Evolutionary conservation across 2,329 filamentous ascomycete species (phyloP).

Genomic region (Aureobasidium sp.): DNA sequence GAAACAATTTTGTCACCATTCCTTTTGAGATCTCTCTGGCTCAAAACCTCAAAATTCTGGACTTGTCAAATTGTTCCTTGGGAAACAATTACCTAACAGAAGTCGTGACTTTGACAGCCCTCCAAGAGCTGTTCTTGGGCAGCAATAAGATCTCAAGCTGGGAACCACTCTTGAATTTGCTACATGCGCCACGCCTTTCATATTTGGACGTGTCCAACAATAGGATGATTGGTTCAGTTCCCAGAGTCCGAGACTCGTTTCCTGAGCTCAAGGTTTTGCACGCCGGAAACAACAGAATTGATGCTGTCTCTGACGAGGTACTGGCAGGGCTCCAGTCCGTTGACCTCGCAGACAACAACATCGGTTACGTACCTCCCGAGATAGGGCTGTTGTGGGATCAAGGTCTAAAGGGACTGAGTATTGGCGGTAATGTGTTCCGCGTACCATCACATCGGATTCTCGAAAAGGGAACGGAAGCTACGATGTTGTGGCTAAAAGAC

Average conservation of each 20-base stretch:
- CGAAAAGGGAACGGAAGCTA: constrained; percentile 78
- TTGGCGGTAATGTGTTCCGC: constrained; percentile 77
- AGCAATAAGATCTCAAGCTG: constrained; percentile 67
- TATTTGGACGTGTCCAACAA: constrained; percentile 79
- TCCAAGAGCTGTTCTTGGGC: constrained; percentile 69
- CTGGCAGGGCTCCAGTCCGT: constrained; percentile 67
- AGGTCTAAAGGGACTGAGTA: constrained; percentile 60
- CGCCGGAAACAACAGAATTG: constrained; percentile 70
- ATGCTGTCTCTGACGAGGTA: constrained; percentile 57
- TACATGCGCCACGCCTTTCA: constrained; percentile 67
- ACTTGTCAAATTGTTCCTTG: constrained; percentile 35
- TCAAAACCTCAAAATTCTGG: constrained; percentile 50
- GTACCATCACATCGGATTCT: constrained; percentile 79
- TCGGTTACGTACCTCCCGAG: constrained; percentile 69
- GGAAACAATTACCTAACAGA: constrained; percentile 59
- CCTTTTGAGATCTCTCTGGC: constrained; percentile 64
- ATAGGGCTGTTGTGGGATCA: constrained; percentile 67
- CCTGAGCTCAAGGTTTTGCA: constrained; percentile 63
- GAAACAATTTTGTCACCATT: constrained; percentile 65
- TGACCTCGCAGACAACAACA: constrained; percentile 78
- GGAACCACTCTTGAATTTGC: constrained; percentile 53
- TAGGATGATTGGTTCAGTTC: constrained; percentile 60
- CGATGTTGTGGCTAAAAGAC: constrained; percentile 71
- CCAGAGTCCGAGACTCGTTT: constrained; percentile 57
- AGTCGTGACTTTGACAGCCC: constrained; percentile 50